Conservation (phyloP, 257 asterid species). For the Forsythia suspensa region DNA sequence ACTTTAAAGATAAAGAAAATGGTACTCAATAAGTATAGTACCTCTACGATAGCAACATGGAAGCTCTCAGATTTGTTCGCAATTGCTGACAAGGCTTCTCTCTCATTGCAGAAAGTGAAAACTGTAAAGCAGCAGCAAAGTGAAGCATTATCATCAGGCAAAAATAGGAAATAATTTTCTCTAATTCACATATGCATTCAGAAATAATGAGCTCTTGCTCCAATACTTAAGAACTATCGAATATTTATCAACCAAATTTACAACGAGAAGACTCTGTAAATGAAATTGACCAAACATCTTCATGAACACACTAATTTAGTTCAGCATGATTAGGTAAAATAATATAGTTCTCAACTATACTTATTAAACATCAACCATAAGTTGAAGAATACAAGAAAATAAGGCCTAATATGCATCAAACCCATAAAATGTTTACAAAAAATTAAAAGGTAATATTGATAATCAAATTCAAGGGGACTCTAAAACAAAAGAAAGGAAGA, state of each 20-base stretch:
- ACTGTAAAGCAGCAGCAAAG: constrained; percentile 26
- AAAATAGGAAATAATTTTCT: background rate
- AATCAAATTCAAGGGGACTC: background rate
- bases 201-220: background rate
- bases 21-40: constrained; percentile 9
- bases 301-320: too few species aligned
- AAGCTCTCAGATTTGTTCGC: constrained; percentile 39
- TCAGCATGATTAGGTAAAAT: too few species aligned
- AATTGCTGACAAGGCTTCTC: constrained; percentile 45
- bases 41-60: constrained; percentile 59
- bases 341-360: too few species aligned
- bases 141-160: background rate
- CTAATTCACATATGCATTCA: background rate
- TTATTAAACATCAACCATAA: too few species aligned
- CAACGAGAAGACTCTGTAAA: background rate
- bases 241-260: too few species aligned
- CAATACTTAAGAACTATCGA: background rate
- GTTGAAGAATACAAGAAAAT: background rate
- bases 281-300: too few species aligned
- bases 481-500: background rate
- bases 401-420: background rate
- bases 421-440: background rate
- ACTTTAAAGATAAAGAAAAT: background rate
- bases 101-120: constrained; percentile 33
- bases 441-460: background rate